A percentile compares a stretch with the other conserved stretches of the same genome.
Conservation (phyloP, 352 stramenopile genomes). For the Phytopythium cucurbitacearum region DNA sequence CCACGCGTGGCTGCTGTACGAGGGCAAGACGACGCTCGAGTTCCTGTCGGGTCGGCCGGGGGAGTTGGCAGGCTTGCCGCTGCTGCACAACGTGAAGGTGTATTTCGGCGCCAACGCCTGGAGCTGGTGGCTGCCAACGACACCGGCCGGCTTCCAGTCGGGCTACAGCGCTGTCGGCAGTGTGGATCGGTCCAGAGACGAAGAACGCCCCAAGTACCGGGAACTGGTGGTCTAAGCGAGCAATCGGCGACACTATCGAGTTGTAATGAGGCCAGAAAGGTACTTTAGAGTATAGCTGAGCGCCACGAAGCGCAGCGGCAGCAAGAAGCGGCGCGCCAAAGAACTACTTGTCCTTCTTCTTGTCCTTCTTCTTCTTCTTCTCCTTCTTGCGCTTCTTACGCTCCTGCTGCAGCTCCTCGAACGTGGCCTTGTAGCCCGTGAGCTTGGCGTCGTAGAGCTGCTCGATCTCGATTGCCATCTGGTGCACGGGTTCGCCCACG, state of each 20-base stretch:
- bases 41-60: constrained; percentile 48
- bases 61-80: constrained; percentile 39
- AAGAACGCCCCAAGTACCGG: constrained; percentile 8
- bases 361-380: constrained; percentile 88
- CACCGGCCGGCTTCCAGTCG: constrained; percentile 14
- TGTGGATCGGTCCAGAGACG: constrained; percentile 12
- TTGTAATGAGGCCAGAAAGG: constrained; percentile 1
- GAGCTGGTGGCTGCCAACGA: constrained; percentile 55
- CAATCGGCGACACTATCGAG: neutral
- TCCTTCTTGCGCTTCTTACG: constrained; percentile 88
- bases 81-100: constrained; percentile 46
- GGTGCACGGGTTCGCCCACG: constrained; percentile 72
- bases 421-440: constrained; percentile 50
- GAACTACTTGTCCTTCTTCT: constrained; percentile 83
- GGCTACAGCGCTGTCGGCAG: constrained; percentile 2
- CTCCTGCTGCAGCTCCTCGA: constrained; percentile 76
- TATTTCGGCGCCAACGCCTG: constrained; percentile 60
- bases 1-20: constrained; percentile 63
- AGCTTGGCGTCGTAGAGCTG: constrained; percentile 75
- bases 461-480: constrained; percentile 81
- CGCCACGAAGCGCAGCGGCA: neutral
- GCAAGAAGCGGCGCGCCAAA: neutral
- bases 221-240: too few species aligned
- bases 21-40: constrained; percentile 75
- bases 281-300: neutral